phyloP scores from a whole-genome alignment of 768 basidiomycete genomes.

The Chiua virens region DNA sequence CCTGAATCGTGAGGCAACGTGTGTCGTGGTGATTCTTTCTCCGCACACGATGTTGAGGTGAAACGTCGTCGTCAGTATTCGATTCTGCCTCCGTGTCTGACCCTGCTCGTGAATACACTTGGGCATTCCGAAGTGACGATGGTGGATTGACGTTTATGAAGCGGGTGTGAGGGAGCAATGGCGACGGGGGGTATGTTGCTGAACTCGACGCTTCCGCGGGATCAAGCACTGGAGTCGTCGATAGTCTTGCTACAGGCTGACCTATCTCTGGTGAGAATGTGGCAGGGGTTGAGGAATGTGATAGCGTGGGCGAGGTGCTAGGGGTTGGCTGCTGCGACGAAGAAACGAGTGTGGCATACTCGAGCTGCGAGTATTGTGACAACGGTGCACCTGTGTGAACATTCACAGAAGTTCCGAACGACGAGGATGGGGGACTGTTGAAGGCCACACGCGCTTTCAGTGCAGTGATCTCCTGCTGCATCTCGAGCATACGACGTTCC shows the following conservation, averaged over 20 bases:
- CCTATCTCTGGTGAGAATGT: conserved; percentile 17
- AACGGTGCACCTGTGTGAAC: background rate
- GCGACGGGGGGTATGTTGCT: conserved; percentile 10
- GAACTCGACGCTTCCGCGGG: conserved; percentile 4
- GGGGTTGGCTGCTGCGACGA: conserved; percentile 31
- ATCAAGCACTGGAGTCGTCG: conserved; percentile 1
- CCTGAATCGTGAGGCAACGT: conserved; percentile 67
- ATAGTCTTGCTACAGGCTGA: conserved; percentile 13
- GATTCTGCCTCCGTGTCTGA: conserved; percentile 40
- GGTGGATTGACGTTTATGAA: conserved; percentile 20
- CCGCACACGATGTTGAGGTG: conserved; percentile 36
- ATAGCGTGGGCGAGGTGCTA: conserved; percentile 27
- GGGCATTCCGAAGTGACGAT: conserved; percentile 14
- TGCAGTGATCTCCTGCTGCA: conserved; percentile 52
- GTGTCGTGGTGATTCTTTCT: conserved; percentile 63
- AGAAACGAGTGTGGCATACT: conserved; percentile 1
- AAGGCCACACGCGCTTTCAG: conserved; percentile 43
- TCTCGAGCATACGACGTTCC: conserved; percentile 53
- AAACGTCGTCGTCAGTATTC: conserved; percentile 36
- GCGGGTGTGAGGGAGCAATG: conserved; percentile 14
- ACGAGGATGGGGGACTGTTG: conserved; percentile 11
- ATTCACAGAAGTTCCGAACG: background rate
- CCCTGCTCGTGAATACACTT: conserved; percentile 32
- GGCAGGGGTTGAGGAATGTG: conserved; percentile 29
- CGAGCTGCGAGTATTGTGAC: conserved; percentile 10